Evolutionary conservation across 805 yeast genomes (phyloP), one percentile per base, ranked within the genome.

Genomic region (Yarrowia keelungensis): DNA sequence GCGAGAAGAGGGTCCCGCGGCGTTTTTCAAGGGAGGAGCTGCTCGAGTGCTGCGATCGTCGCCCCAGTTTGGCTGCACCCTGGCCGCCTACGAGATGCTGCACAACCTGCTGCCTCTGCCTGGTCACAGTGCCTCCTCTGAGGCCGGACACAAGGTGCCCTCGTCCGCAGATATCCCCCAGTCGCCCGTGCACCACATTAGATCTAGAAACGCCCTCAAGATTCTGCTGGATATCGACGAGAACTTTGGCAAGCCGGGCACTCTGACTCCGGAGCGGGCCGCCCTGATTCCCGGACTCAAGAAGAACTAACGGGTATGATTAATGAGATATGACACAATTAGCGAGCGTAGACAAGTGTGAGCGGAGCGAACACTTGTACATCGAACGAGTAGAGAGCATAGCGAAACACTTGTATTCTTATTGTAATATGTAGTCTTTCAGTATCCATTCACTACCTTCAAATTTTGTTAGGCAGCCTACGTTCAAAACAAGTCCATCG

Each of bases 51-150:
- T 92, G 75, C 86, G 98, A 80, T 93, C 98, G 5, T 92, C 98
- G 1, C 99, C 99, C 8, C 99, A 94, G 79, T 94, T 94, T 78
- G 99, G 98, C 68, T 93, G 93, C 80, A 94, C 99, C 7, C 84
- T 94, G 75, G 98, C 98, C n/a, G 93, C 97, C 35, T 94, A 95
- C 80, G 99, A 94, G 79, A 79, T 95, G 42, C 87, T 94, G 79
- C 97, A 94, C 77, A 85, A 83, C 59, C 75, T 88, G 74, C 82
- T 92, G 79, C 97, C 97, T 58, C 84, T 89, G 72, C 87, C 81
- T 8, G 80, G 79, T 19, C 72, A 75, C 47, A 56, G 56, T 5
- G 75, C 77, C 50, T 58, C 73, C 70, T 81, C 79, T 26, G 83
- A 81, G 72, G 83, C 83, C 14, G 83, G 83, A 50, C 82, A 80